A percentile compares a stretch with the other conserved stretches of the same genome.
Evolutionary conservation across 139 green algal genomes (phyloP).

Genomic region (Zygnema cylindricum): DNA sequence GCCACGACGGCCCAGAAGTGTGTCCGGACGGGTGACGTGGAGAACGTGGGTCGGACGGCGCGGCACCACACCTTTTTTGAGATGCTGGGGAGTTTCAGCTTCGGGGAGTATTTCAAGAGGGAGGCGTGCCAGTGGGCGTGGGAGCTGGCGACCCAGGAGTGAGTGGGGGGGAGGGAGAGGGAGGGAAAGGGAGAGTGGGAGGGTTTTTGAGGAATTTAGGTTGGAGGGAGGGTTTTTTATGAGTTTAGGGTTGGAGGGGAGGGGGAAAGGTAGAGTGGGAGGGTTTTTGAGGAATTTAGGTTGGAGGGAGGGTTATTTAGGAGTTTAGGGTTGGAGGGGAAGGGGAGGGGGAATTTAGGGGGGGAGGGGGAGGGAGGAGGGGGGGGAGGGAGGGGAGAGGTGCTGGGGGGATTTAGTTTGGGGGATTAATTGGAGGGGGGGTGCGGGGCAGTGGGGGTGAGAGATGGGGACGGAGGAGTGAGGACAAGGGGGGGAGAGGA

Average conservation of each 20-base stretch:
- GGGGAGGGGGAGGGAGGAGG: neutral
- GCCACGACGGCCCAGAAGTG: slow-evolving; percentile 96
- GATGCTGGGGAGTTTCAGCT: slow-evolving; percentile 96
- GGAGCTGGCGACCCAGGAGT: slow-evolving; percentile 86
- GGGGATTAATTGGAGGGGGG: too few species aligned
- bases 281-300: neutral
- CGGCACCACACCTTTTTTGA: slow-evolving; percentile 97
- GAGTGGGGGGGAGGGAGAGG: neutral
- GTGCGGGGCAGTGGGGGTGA: neutral
- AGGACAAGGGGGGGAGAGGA: neutral
- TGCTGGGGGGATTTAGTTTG: too few species aligned
- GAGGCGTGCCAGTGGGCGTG: slow-evolving; percentile 86
- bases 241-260: neutral
- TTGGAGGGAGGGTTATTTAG: neutral
- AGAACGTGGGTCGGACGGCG: slow-evolving; percentile 92
- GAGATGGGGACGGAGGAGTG: neutral
- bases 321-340: neutral
- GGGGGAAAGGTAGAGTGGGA: neutral
- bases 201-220: neutral
- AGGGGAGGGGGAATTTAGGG: neutral
- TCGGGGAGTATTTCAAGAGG: slow-evolving; percentile 94
- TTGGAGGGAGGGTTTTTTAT: neutral
- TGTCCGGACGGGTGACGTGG: slow-evolving; percentile 94
- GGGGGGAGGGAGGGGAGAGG: neutral
- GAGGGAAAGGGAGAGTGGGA: too few species aligned